Evolutionary conservation across 2,329 filamentous ascomycete genomes (phyloP).

Genomic region (Anthostomella pinea): DNA sequence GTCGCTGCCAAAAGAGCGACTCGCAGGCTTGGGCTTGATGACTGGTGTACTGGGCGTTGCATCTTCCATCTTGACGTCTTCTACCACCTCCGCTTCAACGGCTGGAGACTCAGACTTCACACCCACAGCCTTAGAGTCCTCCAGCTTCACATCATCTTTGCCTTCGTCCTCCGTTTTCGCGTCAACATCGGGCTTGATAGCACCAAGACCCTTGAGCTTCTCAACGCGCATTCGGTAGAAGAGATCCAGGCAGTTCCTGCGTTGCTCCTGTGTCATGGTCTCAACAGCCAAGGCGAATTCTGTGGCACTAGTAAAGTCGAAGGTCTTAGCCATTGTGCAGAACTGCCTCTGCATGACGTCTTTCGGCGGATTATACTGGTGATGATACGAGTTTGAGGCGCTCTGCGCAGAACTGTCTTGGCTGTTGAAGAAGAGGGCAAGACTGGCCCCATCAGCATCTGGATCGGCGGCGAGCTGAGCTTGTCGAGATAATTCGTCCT

Average conservation of each 20-base stretch:
- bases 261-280: constrained; percentile 80
- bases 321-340: constrained; percentile 80
- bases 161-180: constrained; percentile 4
- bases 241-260: constrained; percentile 71
- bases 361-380: constrained; percentile 67
- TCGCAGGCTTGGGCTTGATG: constrained; percentile 13
- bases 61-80: constrained; percentile 9
- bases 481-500: constrained; percentile 74
- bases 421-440: constrained; percentile 57
- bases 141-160: constrained; percentile 4
- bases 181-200: constrained; percentile 16
- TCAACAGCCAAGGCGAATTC: constrained; percentile 92
- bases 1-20: not conserved
- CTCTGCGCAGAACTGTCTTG: constrained; percentile 33
- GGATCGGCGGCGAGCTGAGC: constrained; percentile 59
- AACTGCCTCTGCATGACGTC: constrained; percentile 80
- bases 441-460: constrained; percentile 49
- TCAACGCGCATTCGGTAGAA: constrained; percentile 73
- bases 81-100: constrained; percentile 2
- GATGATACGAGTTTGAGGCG: constrained; percentile 32
- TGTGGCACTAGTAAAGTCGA: constrained; percentile 71
- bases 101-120: not conserved
- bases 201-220: constrained; percentile 37
- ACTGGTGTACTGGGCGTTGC: constrained; percentile 1
- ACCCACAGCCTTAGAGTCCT: constrained; percentile 3